Evolutionary conservation across 768 basidiomycete genomes (phyloP), one percentile per base, ranked within the genome.

Genomic region (Exidia glandulosa): DNA sequence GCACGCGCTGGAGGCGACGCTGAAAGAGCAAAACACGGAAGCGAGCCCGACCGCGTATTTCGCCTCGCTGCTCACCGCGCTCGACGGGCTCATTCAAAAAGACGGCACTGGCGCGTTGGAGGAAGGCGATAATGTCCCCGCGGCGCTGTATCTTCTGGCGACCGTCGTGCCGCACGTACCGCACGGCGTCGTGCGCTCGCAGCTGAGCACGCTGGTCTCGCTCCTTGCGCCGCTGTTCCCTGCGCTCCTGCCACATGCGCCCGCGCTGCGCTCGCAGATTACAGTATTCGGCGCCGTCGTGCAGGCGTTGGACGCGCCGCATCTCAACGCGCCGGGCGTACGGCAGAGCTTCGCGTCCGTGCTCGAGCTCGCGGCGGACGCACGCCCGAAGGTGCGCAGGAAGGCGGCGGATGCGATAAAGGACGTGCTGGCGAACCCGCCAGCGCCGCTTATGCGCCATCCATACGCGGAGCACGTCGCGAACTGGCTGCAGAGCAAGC

Each of bases 341-440:
- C 85, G 89, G 37, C 90, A 94, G 69, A 79, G 86, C 2, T 97
- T 94, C 77, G 86, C 88, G 48, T 86, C 89, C 36, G 76, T 96
- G 58, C 75, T 98, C 45, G 87, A 90, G 55, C 74, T 96, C 54
- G 86, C 83, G 65, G 77, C 92, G 48, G 96, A 99, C 73, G 80
- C 86, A 3, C 77, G 96, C 57, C 96, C 96, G 23, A 97, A 98
- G 75, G 93, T 99, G 57, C 84, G 96, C 59, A 94, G 82, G 72
- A 84, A 87, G 68, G 94, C 94, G 27, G 86, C 87, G 52, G 94
- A 97, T 67, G 81, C 88, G 23, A 80, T 99, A 32, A 81, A 79
- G 66, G 87, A 90, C 64, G 78, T 93, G 3, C 76, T 99, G 34
- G 77, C 79, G 16, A 77, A 77, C 29, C 92, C 94, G 9, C 89